phyloP scores from a whole-genome alignment of 139 green algal species.

The Eudorina sp. region DNA sequence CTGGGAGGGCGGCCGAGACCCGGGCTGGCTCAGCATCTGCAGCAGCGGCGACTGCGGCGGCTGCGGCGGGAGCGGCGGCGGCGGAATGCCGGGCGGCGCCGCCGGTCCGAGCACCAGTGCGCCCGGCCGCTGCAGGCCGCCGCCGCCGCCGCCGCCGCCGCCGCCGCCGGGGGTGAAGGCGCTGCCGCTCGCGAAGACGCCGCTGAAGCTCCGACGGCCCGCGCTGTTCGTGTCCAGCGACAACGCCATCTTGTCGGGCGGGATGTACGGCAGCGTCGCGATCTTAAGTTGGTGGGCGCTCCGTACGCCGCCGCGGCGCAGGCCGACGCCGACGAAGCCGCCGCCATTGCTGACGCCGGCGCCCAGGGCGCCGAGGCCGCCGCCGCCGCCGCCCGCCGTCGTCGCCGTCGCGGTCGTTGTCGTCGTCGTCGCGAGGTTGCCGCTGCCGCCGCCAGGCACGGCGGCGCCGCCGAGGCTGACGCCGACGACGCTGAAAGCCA shows the following conservation, averaged over 20 bases:
- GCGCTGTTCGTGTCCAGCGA: not conserved
- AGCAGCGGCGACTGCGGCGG: not conserved
- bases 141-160: not conserved
- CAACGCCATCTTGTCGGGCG: not conserved
- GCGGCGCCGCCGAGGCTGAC: not conserved
- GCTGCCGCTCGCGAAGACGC: not conserved
- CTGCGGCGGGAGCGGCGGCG: not conserved
- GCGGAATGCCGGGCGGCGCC: not conserved
- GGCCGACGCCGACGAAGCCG: not conserved
- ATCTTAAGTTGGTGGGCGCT: not conserved
- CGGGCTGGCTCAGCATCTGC: not conserved
- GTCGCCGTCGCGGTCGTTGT: too few relatives aligned
- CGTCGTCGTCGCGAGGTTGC: too few relatives aligned
- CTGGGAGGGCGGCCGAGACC: not conserved
- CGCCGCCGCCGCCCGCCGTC: not conserved
- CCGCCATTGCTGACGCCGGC: not conserved
- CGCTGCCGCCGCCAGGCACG: not conserved
- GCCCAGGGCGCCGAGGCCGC: not conserved
- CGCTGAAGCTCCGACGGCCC: conserved; percentile 7
- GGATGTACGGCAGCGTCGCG: not conserved
- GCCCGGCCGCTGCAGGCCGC: not conserved
- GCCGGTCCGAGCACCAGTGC: conserved; percentile 12
- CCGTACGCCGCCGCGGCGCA: not conserved
- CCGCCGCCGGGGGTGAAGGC: not conserved
- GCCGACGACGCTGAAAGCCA: conserved; percentile 2